Evolutionary conservation across 306 rosid species (phyloP).

Genomic region (Ammopiptanthus mongolicus): DNA sequence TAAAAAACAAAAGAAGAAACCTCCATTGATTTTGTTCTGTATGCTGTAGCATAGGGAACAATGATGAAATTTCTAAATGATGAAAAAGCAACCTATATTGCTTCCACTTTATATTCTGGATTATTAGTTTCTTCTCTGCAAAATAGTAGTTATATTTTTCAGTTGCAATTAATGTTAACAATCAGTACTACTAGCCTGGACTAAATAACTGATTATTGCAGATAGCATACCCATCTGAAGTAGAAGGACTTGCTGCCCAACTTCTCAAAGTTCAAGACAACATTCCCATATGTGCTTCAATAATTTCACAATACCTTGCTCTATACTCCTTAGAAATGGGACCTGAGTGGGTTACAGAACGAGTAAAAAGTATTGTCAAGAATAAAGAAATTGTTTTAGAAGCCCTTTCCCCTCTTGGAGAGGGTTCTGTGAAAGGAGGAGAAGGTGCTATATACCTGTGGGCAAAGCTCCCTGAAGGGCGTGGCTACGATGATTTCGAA

Average conservation of each 20-base stretch:
- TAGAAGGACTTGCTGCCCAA: constrained; percentile 58
- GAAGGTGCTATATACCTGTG: constrained; percentile 93
- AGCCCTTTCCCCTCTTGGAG: constrained; percentile 77
- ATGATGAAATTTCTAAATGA: background rate
- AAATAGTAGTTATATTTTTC: background rate
- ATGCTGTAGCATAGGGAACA: background rate
- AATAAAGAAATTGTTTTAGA: constrained; percentile 55
- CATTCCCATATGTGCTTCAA: constrained; percentile 94
- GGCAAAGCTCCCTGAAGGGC: constrained; percentile 83
- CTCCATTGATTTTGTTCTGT: background rate
- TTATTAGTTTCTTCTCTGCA: background rate
- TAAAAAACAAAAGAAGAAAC: background rate
- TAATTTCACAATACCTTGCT: constrained; percentile 85
- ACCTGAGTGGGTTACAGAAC: constrained; percentile 68
- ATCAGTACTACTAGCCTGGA: background rate
- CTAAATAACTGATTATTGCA: constrained; percentile 31
- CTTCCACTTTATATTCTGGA: constrained; percentile 1
- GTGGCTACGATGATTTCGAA: constrained; percentile 39
- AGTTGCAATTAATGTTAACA: background rate
- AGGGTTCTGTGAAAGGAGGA: constrained; percentile 84
- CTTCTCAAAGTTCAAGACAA: constrained; percentile 98
- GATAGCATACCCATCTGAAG: constrained; percentile 97
- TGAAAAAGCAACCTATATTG: background rate
- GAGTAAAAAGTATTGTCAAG: constrained; percentile 58
- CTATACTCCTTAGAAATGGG: constrained; percentile 77